These are phyloP conservation scores for Penicillium arizonense DNA, from an alignment of 495 filamentous ascomycete genomes.

Conservation along the genomic window DNA sequence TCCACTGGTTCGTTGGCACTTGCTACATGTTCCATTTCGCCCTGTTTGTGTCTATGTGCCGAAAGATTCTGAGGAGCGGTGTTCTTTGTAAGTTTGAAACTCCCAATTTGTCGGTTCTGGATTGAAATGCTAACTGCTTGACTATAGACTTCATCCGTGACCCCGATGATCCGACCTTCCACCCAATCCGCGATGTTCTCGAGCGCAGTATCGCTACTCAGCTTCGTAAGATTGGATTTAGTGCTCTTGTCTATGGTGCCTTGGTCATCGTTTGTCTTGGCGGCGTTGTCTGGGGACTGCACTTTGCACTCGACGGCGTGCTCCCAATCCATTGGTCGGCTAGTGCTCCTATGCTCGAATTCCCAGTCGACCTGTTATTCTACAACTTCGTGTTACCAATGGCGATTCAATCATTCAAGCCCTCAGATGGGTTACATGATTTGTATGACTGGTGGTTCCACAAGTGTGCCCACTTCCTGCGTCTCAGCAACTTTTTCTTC, in stretches of 20 bases:
- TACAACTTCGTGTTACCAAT: slow-evolving; percentile 95
- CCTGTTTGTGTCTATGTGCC: slow-evolving; percentile 97
- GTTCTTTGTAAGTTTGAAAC: slow-evolving; percentile 70
- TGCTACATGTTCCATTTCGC: slow-evolving; percentile 99
- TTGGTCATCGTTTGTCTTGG: slow-evolving; percentile 92
- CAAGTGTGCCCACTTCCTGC: slow-evolving; percentile 73
- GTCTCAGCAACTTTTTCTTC: slow-evolving; percentile 91
- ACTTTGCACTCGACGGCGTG: slow-evolving; percentile 60
- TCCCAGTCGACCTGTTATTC: slow-evolving; percentile 89
- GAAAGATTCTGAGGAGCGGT: slow-evolving; percentile 91
- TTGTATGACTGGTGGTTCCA: slow-evolving; percentile 98
- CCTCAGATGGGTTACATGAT: slow-evolving; percentile 74
- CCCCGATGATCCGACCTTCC: slow-evolving; percentile 97
- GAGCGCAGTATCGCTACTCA: slow-evolving; percentile 92
- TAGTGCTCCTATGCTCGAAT: slow-evolving; percentile 87
- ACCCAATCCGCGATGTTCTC: slow-evolving; percentile 94
- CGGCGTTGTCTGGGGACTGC: slow-evolving; percentile 91
- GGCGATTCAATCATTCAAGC: slow-evolving; percentile 76
- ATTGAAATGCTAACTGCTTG: slow-evolving; percentile 6
- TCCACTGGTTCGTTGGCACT: slow-evolving; percentile 98
- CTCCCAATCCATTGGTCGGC: slow-evolving; percentile 92
- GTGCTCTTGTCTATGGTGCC: slow-evolving; percentile 91
- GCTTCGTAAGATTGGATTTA: slow-evolving; percentile 93
- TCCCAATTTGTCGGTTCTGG: not conserved
- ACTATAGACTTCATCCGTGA: slow-evolving; percentile 89